Conservation (phyloP, 2,329 filamentous ascomycete species). For the Calonectria henricotiae region DNA sequence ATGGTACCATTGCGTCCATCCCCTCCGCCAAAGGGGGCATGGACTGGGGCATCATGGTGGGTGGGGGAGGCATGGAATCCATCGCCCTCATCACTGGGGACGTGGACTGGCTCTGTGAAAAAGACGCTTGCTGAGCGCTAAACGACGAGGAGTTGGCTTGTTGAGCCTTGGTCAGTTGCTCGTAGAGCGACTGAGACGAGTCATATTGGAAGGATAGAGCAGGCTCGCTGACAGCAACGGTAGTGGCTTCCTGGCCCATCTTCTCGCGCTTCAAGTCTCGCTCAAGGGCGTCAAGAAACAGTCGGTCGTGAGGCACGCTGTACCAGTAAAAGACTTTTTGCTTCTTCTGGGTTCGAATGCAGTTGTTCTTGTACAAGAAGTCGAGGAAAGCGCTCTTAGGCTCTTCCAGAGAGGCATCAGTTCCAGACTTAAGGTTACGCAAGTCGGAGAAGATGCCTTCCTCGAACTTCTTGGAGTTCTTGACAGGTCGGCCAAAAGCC, state of each 20-base stretch:
- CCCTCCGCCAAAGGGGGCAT: constrained; percentile 73
- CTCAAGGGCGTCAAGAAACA: constrained; percentile 98
- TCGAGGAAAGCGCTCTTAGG: constrained; percentile 98
- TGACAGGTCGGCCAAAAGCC: constrained; percentile 97
- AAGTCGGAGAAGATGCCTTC: constrained; percentile 99
- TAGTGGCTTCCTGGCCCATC: constrained; percentile 99
- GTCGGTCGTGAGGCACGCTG: constrained; percentile 96
- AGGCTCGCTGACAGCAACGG: constrained; percentile 95
- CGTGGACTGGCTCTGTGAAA: constrained; percentile 83
- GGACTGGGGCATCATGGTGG: constrained; percentile 80
- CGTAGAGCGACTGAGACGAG: constrained; percentile 98
- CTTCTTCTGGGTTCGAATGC: constrained; percentile 99
- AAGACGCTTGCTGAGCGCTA: constrained; percentile 82
- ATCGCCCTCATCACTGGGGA: constrained; percentile 92
- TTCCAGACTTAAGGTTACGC: constrained; percentile 97
- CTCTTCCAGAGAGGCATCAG: constrained; percentile 97
- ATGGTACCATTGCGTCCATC: constrained; percentile 83
- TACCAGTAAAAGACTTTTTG: constrained; percentile 99
- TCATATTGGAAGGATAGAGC: constrained; percentile 99
- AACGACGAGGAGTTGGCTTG: constrained; percentile 99
- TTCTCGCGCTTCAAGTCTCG: constrained; percentile 98
- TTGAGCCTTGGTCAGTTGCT: constrained; percentile 99
- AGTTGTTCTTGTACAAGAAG: constrained; percentile 99
- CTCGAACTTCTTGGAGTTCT: constrained; percentile 99
- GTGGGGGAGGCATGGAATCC: constrained; percentile 95